Conservation (phyloP, 805 yeast genomes). For the Monosporozyma solicola region DNA sequence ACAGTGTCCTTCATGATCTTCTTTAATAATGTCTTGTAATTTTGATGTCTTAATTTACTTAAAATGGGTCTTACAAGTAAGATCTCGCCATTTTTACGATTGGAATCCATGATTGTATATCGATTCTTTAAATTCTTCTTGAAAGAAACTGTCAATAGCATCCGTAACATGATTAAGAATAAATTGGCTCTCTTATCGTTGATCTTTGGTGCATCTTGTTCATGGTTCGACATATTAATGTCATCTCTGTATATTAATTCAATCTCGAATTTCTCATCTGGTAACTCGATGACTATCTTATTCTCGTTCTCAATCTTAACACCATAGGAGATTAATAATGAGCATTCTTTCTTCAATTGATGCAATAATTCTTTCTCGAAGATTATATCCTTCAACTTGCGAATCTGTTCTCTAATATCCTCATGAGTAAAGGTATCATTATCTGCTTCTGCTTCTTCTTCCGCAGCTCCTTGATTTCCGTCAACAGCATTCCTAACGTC, state of each 20-base stretch:
- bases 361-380: constrained; percentile 87
- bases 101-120: constrained; percentile 10
- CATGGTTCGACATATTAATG: constrained; percentile 28
- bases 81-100: constrained; percentile 12
- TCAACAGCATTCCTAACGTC: neutral
- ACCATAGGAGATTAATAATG: constrained; percentile 55
- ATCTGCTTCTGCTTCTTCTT: neutral
- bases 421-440: constrained; percentile 13
- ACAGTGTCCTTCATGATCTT: constrained; percentile 22
- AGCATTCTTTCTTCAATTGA: constrained; percentile 70
- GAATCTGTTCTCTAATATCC: constrained; percentile 48
- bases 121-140: constrained; percentile 30
- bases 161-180: constrained; percentile 27
- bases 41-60: constrained; percentile 27
- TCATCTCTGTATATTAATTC: constrained; percentile 45
- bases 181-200: constrained; percentile 31
- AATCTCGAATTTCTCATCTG: constrained; percentile 60
- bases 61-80: constrained; percentile 26
- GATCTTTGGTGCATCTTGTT: constrained; percentile 37
- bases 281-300: constrained; percentile 55
- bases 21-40: constrained; percentile 20
- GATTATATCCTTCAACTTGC: constrained; percentile 58
- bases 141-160: constrained; percentile 32
- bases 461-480: neutral
- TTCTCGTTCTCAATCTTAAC: constrained; percentile 56